These are phyloP conservation scores for Euclidium syriacum DNA, from an alignment of 345 rosid species.

Conservation along the genomic window DNA sequence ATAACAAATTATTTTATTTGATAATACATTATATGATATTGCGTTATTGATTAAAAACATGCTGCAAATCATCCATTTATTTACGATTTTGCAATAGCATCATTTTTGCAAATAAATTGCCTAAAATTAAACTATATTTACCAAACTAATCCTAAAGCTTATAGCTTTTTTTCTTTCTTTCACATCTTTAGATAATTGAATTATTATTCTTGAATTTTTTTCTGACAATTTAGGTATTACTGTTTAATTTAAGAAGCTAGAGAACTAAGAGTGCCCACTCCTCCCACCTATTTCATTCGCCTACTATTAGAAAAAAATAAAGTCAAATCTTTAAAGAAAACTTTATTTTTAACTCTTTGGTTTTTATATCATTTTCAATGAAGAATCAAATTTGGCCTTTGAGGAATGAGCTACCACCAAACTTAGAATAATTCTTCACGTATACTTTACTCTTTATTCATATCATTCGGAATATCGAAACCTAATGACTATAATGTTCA, in stretches of 20 bases:
- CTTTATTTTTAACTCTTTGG: neutral
- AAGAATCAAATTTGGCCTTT: constrained; percentile 19
- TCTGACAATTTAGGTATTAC: constrained; percentile 9
- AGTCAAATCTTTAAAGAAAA: constrained; percentile 15
- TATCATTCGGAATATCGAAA: constrained; percentile 20
- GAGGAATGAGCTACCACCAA: constrained; percentile 22
- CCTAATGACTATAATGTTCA: constrained; percentile 12
- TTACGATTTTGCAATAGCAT: no score
- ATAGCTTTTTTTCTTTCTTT: no score
- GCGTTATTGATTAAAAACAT: no score
- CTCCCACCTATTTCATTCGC: constrained; percentile 10
- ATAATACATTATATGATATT: no score
- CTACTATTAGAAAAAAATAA: constrained; percentile 3
- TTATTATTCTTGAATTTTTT: neutral
- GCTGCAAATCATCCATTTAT: no score
- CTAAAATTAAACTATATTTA: no score
- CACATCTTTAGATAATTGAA: neutral
- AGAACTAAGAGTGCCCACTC: constrained; percentile 33
- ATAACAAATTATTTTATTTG: no score
- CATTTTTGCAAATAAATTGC: no score
- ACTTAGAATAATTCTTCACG: constrained; percentile 36
- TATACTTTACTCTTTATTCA: constrained; percentile 30
- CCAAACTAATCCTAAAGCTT: no score
- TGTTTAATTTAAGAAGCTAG: constrained; percentile 9
- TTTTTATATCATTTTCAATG: constrained; percentile 26